Conservation (phyloP, 305 asterid genomes). For the Fraxinus sp. region DNA sequence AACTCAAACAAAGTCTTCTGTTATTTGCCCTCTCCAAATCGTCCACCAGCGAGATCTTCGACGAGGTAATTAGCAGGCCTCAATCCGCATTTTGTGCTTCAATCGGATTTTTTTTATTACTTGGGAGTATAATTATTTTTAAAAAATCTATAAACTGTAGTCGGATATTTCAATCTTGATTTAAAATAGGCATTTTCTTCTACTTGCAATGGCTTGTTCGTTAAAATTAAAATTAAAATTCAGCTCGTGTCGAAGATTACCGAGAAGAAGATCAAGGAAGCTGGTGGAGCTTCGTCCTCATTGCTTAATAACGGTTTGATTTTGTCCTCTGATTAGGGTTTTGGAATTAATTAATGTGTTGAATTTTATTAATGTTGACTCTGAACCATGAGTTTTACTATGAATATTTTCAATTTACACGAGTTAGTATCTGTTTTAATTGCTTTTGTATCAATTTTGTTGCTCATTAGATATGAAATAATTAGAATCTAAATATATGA, state of each 20-base stretch:
- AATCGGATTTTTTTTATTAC: no score
- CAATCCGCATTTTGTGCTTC: no score
- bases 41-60: no score
- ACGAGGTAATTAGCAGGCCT: no score
- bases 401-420: neutral
- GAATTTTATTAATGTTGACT: neutral
- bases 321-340: neutral
- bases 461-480: neutral
- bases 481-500: neutral
- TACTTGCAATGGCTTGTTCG: no score
- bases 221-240: slow-evolving; percentile 40
- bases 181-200: no score
- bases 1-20: no score
- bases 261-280: slow-evolving; percentile 86
- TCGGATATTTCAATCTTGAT: no score
- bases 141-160: no score
- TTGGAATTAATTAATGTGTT: slow-evolving; percentile 6
- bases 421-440: neutral
- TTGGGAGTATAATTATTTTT: no score
- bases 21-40: no score
- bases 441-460: neutral
- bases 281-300: slow-evolving; percentile 76
- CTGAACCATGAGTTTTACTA: slow-evolving; percentile 5
- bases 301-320: slow-evolving; percentile 43
- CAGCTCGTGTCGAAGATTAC: slow-evolving; percentile 71